These are phyloP conservation scores for Pleurotus giganteus DNA, from an alignment of 768 basidiomycete species.

Conservation along the genomic window DNA sequence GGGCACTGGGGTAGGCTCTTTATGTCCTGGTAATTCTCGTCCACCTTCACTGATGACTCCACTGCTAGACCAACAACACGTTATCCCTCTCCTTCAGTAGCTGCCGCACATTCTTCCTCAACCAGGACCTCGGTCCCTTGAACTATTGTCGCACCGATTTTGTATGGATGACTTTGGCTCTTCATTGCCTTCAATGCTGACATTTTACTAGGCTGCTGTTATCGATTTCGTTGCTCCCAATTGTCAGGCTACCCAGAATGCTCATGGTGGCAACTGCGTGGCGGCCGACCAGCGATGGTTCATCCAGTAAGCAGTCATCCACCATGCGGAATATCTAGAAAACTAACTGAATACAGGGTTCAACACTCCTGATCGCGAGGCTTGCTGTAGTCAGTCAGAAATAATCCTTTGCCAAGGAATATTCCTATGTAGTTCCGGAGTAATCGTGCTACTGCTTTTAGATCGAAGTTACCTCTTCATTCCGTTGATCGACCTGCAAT, in stretches of 20 bases:
- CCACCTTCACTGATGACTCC: background rate
- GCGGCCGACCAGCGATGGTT: conserved; percentile 47
- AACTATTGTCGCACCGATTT: conserved; percentile 47
- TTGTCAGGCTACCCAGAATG: conserved; percentile 47
- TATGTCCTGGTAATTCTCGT: background rate
- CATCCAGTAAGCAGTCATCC: conserved; percentile 38
- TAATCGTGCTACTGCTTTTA: too few species aligned
- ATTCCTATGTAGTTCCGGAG: too few species aligned
- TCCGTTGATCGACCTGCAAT: too few species aligned
- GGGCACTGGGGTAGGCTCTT: conserved; percentile 25
- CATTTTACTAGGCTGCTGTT: conserved; percentile 28
- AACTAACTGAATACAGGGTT: conserved; percentile 13
- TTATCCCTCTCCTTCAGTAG: conserved; percentile 38
- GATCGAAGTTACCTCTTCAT: too few species aligned
- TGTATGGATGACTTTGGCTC: conserved; percentile 25
- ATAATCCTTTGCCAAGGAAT: too few species aligned
- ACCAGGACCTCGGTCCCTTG: conserved; percentile 37
- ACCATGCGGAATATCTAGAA: background rate
- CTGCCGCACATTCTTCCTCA: conserved; percentile 48
- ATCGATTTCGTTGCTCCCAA: conserved; percentile 42
- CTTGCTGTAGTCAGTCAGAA: background rate
- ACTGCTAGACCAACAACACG: conserved; percentile 30
- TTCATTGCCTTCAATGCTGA: conserved; percentile 20
- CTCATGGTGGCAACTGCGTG: conserved; percentile 48
- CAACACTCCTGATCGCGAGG: conserved; percentile 13